phyloP scores from a whole-genome alignment of 768 basidiomycete genomes.

The Phlebiopsis flavidoalba region DNA sequence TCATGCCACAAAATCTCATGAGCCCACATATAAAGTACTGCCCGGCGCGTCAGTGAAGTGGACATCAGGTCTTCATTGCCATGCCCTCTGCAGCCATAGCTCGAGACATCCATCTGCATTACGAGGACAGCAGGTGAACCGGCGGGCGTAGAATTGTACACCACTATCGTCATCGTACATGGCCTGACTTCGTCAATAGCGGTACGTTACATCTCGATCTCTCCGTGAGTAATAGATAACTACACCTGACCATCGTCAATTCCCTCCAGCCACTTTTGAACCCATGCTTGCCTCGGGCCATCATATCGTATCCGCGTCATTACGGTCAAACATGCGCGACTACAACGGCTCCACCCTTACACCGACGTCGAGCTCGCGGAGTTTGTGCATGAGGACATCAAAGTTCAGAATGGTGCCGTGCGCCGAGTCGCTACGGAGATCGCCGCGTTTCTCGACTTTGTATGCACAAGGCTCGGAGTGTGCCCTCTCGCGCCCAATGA shows the following conservation, averaged over 20 bases:
- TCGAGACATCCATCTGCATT: background rate
- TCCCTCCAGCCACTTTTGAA: background rate
- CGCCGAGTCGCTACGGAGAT: background rate
- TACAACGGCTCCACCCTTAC: conserved; percentile 2
- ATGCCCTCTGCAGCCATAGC: conserved; percentile 10
- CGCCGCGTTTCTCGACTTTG: background rate
- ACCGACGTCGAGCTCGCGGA: background rate
- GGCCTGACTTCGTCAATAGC: conserved; percentile 5
- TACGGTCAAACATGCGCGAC: conserved; percentile 4
- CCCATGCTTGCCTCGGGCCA: background rate
- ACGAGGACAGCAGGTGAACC: conserved; percentile 11
- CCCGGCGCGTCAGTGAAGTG: no score
- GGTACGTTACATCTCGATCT: background rate
- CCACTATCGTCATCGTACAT: conserved; percentile 11
- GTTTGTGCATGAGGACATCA: background rate
- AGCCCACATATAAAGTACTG: no score
- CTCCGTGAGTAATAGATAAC: no score
- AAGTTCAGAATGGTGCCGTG: background rate
- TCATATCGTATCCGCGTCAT: background rate
- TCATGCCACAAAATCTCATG: no score
- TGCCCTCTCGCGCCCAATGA: background rate
- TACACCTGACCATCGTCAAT: background rate
- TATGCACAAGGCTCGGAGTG: background rate
- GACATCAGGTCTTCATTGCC: no score
- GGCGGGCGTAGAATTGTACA: background rate